Conservation (phyloP, 768 basidiomycete genomes). For the Mycena haematopus region DNA sequence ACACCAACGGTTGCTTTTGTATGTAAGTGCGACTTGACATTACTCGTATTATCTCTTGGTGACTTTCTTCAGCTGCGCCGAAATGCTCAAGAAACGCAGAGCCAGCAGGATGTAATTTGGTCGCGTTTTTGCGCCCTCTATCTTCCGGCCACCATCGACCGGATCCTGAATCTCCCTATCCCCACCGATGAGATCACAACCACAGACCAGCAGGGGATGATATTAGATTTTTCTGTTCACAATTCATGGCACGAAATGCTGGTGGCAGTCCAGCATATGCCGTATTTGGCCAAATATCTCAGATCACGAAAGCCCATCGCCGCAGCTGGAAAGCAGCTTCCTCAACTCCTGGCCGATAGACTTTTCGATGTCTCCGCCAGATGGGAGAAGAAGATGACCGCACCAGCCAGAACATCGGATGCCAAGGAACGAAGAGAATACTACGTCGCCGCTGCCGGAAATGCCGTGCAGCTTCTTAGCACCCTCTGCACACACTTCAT, state of each 20-base stretch:
- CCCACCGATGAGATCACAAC: neutral
- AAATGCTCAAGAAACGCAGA: slow-evolving; percentile 7
- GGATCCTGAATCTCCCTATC: slow-evolving; percentile 25
- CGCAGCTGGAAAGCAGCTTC: slow-evolving; percentile 25
- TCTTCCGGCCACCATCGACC: slow-evolving; percentile 30
- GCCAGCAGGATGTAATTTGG: slow-evolving; percentile 25
- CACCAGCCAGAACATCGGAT: neutral
- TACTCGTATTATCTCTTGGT: neutral
- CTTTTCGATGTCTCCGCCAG: slow-evolving; percentile 9
- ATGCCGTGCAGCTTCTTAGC: slow-evolving; percentile 21
- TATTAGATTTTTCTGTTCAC: slow-evolving; percentile 6
- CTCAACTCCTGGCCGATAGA: slow-evolving; percentile 28
- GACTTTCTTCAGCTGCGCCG: slow-evolving; percentile 12
- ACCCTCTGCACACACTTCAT: slow-evolving; percentile 24
- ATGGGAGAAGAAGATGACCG: slow-evolving; percentile 28
- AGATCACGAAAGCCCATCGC: slow-evolving; percentile 28
- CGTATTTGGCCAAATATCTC: slow-evolving; percentile 33
- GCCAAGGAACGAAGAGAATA: neutral
- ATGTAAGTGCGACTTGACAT: neutral
- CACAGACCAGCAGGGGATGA: neutral
- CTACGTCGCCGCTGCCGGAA: slow-evolving; percentile 15
- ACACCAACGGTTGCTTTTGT: neutral
- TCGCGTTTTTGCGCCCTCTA: slow-evolving; percentile 30
- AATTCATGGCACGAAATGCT: slow-evolving; percentile 33
- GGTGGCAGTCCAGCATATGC: slow-evolving; percentile 30